Evolutionary conservation across 2,329 filamentous ascomycete species (phyloP), one percentile per base, ranked within the genome.

Genomic region (Grosmannia huntii): DNA sequence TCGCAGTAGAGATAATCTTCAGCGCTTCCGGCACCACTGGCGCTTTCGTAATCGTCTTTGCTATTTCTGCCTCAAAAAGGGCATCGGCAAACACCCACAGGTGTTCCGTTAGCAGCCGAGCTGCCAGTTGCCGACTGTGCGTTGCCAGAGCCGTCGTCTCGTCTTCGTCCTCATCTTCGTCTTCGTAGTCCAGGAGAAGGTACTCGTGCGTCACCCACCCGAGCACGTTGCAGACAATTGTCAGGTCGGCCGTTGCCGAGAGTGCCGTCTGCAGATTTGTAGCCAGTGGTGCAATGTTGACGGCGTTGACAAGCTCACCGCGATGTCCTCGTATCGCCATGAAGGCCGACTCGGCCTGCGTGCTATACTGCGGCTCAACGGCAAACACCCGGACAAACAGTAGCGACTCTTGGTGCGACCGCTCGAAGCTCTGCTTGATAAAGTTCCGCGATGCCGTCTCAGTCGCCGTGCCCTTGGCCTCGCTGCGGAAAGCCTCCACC

Each of bases 201-300:
- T 83, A 83, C 66, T 84, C 81, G 63, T 78, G 78, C 6, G 77
- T 76, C 31, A 83, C 68, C 78, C 81, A 82, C 1, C 79, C 78
- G 0, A 83, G 73, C 5, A 83, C 69, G 53, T 76, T 78, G 68
- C 81, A 84, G 1, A 78, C 72, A 0, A 73, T 75, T 53, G 74
- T 71, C 50, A 84, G 66, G 12, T 78, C 73, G 14, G 76, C 73
- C 23, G 72, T 72, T 0, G 69, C 64, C 38, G 80, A 75, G 12
- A 83, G 67, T 3, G 72, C 72, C 0, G 75, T 65, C 63, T 82
- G 79, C 10, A 83, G 66, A 27, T 72, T 73, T 4, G 71, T 71
- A 2, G 77, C 77, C 48, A 83, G 67, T 0, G 79, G 79, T 1
- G 71, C 67, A n/a, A 83, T 66, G 57, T 83, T 81, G 10, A 75